These are phyloP conservation scores for Epichloe brachyelytri DNA, from an alignment of 2,329 filamentous ascomycete species.

Conservation along the genomic window DNA sequence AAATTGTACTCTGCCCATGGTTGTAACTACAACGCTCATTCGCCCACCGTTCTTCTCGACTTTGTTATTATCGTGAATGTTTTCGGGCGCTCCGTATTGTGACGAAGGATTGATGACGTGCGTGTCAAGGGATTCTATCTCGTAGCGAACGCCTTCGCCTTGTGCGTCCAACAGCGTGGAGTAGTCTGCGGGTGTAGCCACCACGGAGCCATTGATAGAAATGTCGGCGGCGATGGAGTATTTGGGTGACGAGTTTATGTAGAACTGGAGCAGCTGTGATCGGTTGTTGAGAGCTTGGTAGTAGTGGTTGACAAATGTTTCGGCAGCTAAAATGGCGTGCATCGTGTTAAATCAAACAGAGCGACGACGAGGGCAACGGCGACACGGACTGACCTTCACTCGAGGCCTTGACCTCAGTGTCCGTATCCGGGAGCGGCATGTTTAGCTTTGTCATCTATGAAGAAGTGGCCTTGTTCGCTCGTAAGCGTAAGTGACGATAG, in stretches of 20 bases:
- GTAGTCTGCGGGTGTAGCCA: constrained; percentile 50
- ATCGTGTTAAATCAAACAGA: not conserved
- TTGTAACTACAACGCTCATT: constrained; percentile 59
- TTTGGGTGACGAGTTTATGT: constrained; percentile 45
- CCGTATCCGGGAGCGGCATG: constrained; percentile 26
- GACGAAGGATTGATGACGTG: constrained; percentile 65
- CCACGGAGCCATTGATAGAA: constrained; percentile 62
- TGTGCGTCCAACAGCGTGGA: constrained; percentile 56
- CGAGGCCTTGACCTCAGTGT: constrained; percentile 32
- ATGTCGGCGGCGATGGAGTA: constrained; percentile 53
- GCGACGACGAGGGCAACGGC: not conserved
- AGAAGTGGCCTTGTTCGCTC: not conserved
- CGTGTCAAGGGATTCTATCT: constrained; percentile 63
- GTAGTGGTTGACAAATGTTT: constrained; percentile 59
- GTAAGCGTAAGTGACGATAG: not conserved
- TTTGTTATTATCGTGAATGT: constrained; percentile 26
- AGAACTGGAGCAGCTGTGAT: constrained; percentile 51
- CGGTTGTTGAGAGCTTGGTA: constrained; percentile 62
- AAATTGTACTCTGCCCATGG: constrained; percentile 60
- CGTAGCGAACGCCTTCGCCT: constrained; percentile 47
- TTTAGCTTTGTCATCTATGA: not conserved
- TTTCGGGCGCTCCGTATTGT: constrained; percentile 40
- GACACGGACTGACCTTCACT: constrained; percentile 27
- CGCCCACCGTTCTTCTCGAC: constrained; percentile 38
- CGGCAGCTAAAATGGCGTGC: constrained; percentile 40